These are phyloP conservation scores for Lasiosphaeria hispida DNA, from an alignment of 495 filamentous ascomycete species.

Conservation along the genomic window DNA sequence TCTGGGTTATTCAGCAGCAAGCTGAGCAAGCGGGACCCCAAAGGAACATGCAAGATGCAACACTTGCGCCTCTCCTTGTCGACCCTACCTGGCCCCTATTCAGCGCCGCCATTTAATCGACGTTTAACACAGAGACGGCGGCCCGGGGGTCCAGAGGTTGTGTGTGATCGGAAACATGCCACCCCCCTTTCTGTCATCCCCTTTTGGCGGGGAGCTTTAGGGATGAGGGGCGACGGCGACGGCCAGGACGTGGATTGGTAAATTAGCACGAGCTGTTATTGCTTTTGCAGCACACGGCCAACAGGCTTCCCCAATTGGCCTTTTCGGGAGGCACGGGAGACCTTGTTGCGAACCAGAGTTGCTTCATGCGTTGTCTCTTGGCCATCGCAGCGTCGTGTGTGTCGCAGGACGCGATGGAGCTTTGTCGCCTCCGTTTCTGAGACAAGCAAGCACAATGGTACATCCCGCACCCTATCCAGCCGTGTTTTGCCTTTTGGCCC, in stretches of 20 bases:
- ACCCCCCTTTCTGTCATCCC: slow-evolving; percentile 6
- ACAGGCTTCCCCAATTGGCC: slow-evolving; percentile 4
- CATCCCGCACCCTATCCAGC: neutral
- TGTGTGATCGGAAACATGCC: slow-evolving; percentile 14
- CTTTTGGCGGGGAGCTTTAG: slow-evolving; percentile 10
- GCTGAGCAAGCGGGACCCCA: too few species aligned
- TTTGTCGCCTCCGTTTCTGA: slow-evolving; percentile 18
- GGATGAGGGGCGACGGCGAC: neutral
- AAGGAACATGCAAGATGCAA: too few species aligned
- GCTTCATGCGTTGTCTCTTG: slow-evolving; percentile 14
- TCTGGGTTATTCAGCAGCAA: too few species aligned
- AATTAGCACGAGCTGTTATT: slow-evolving; percentile 24
- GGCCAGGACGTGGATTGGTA: slow-evolving; percentile 18
- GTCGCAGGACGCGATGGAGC: slow-evolving; percentile 19
- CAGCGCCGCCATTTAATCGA: neutral
- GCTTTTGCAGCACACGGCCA: neutral
- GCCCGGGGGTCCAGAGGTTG: too few species aligned
- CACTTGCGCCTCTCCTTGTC: too few species aligned
- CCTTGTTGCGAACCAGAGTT: neutral
- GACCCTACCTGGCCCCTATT: too few species aligned
- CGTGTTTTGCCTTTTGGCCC: neutral
- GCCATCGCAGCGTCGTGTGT: neutral
- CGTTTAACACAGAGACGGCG: neutral
- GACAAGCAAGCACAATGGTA: slow-evolving; percentile 16
- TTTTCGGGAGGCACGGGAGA: slow-evolving; percentile 6